phyloP scores from a whole-genome alignment of 345 rosid species.

The Lenwebbia sp. region DNA sequence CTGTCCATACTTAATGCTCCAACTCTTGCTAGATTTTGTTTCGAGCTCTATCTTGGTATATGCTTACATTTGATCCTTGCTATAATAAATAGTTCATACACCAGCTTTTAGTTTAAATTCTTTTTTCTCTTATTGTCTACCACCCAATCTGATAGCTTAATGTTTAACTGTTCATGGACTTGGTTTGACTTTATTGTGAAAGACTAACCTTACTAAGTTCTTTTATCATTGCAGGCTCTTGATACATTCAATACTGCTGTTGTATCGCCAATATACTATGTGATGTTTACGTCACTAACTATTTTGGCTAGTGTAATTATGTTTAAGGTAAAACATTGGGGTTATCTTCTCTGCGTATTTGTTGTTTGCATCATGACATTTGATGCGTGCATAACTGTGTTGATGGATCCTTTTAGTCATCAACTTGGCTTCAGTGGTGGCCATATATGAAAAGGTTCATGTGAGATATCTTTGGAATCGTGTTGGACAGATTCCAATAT shows the following conservation, averaged over 20 bases:
- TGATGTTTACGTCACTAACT: conserved; percentile 82
- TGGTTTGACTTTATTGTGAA: neutral
- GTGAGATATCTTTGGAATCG: neutral
- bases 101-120: neutral
- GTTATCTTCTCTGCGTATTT: neutral
- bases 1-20: neutral
- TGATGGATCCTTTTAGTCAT: neutral
- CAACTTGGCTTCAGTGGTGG: neutral
- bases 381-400: neutral
- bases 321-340: conserved; percentile 56
- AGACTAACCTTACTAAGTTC: neutral
- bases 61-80: neutral
- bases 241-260: conserved; percentile 91
- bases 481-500: neutral
- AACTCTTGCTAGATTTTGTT: neutral
- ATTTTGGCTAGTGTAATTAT: conserved; percentile 84
- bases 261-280: conserved; percentile 86
- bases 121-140: neutral
- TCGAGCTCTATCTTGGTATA: neutral
- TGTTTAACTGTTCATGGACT: neutral
- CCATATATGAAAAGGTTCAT: neutral
- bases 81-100: neutral
- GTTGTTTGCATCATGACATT: neutral
- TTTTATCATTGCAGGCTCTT: conserved; percentile 54
- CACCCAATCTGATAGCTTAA: neutral